Evolutionary conservation across 2,329 filamentous ascomycete species (phyloP).

Genomic region (Dactylellina haptotyla): DNA sequence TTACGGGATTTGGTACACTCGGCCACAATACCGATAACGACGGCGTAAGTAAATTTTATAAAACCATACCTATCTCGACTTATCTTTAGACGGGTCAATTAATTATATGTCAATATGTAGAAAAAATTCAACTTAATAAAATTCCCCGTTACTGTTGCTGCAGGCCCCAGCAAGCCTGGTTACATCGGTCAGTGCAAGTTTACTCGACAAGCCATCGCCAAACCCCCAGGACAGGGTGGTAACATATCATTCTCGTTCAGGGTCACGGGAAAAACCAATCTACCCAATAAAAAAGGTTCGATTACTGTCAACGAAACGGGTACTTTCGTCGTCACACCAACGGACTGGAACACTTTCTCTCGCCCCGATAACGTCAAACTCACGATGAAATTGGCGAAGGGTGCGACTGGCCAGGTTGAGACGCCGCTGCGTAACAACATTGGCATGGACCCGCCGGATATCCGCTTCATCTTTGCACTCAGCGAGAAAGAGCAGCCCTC

Average conservation of each 20-base stretch:
- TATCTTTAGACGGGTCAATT: neutral
- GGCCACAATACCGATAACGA: neutral
- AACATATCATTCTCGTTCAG: neutral
- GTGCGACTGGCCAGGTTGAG: neutral
- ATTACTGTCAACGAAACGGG: neutral
- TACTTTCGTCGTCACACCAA: neutral
- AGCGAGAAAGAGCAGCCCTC: neutral
- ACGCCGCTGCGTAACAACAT: neutral
- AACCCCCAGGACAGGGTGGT: neutral
- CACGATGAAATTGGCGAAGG: neutral
- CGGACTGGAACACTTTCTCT: neutral
- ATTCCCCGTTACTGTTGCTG: neutral
- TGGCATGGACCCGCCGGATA: neutral
- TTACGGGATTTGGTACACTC: neutral
- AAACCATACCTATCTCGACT: neutral
- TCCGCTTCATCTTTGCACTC: neutral
- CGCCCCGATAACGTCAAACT: neutral
- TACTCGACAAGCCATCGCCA: neutral
- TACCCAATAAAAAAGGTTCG: neutral
- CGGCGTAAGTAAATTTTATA: neutral
- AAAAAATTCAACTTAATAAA: neutral
- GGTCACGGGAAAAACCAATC: neutral
- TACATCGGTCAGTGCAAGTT: neutral
- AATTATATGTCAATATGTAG: neutral
- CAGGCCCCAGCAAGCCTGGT: neutral